phyloP scores from a whole-genome alignment of 2,329 filamentous ascomycete genomes.

The Colletotrichum sp. region DNA sequence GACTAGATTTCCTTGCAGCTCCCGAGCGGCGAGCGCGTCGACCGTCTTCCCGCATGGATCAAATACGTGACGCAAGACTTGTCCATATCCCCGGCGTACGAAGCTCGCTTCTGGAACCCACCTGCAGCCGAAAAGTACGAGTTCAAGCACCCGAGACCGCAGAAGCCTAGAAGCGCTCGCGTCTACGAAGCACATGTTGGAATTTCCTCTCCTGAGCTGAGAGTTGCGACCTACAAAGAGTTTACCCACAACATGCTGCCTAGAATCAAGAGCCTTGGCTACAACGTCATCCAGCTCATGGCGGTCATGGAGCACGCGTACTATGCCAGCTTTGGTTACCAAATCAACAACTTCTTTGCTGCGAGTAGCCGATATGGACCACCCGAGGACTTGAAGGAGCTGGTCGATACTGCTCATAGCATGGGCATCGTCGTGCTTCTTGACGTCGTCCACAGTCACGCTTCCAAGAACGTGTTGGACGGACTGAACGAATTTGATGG shows the following conservation, averaged over 20 bases:
- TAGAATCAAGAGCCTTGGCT: slow-evolving; percentile 86
- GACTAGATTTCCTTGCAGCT: slow-evolving; percentile 80
- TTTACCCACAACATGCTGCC: slow-evolving; percentile 93
- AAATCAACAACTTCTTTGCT: slow-evolving; percentile 98
- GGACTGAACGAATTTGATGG: slow-evolving; percentile 96
- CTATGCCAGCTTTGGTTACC: slow-evolving; percentile 98
- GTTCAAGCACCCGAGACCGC: slow-evolving; percentile 83
- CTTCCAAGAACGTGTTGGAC: slow-evolving; percentile 95
- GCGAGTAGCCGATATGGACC: slow-evolving; percentile 94
- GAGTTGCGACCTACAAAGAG: slow-evolving; percentile 94
- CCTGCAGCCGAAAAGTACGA: slow-evolving; percentile 76
- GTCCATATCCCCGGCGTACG: slow-evolving; percentile 87
- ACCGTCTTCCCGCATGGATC: slow-evolving; percentile 95
- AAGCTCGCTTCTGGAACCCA: slow-evolving; percentile 97
- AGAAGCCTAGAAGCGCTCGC: slow-evolving; percentile 83
- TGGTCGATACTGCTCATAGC: slow-evolving; percentile 92
- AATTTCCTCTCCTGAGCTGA: slow-evolving; percentile 89
- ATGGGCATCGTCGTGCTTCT: slow-evolving; percentile 90
- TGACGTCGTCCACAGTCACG: slow-evolving; percentile 97
- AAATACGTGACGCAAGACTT: slow-evolving; percentile 96
- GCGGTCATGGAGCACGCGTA: slow-evolving; percentile 99
- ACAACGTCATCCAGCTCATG: slow-evolving; percentile 99
- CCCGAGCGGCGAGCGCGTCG: slow-evolving; percentile 79
- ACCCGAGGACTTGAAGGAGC: slow-evolving; percentile 94
- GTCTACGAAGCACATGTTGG: slow-evolving; percentile 99